phyloP scores from a whole-genome alignment of 768 basidiomycete genomes.

The Tricholoma furcatifolium region DNA sequence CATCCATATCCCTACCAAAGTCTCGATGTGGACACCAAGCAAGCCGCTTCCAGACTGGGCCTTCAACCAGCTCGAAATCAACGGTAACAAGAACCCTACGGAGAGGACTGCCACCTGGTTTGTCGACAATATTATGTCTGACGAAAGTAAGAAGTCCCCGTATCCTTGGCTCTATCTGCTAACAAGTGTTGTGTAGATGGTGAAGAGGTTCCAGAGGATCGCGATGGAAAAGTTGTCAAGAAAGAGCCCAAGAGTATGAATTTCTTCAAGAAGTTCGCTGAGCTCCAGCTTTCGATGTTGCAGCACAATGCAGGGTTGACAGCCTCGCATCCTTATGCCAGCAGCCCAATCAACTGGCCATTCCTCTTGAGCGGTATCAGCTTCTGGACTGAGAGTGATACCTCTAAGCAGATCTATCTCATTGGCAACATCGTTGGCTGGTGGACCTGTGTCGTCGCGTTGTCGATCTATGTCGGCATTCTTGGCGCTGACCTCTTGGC shows the following conservation, averaged over 20 bases:
- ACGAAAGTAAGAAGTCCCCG: slow-evolving; percentile 55
- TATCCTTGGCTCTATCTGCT: slow-evolving; percentile 5
- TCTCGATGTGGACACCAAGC: slow-evolving; percentile 91
- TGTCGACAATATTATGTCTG: slow-evolving; percentile 76
- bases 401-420: slow-evolving; percentile 91
- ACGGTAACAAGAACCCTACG: slow-evolving; percentile 89
- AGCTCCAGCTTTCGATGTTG: slow-evolving; percentile 93
- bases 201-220: slow-evolving; percentile 49
- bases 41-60: slow-evolving; percentile 94
- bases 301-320: slow-evolving; percentile 99
- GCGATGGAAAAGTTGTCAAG: slow-evolving; percentile 45
- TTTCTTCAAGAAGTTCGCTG: slow-evolving; percentile 94
- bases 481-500: slow-evolving; percentile 88
- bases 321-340: slow-evolving; percentile 96
- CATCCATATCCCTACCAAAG: slow-evolving; percentile 84
- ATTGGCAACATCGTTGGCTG: slow-evolving; percentile 93
- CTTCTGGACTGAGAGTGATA: slow-evolving; percentile 92
- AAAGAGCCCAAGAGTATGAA: slow-evolving; percentile 80
- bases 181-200: slow-evolving; percentile 36
- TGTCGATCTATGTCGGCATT: slow-evolving; percentile 89
- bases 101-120: slow-evolving; percentile 89
- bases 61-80: slow-evolving; percentile 95
- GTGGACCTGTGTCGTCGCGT: slow-evolving; percentile 88
- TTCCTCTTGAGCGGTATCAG: slow-evolving; percentile 96
- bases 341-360: slow-evolving; percentile 96